These are phyloP conservation scores for Candida sphagnicola DNA, from an alignment of 805 yeast genomes.

Conservation along the genomic window DNA sequence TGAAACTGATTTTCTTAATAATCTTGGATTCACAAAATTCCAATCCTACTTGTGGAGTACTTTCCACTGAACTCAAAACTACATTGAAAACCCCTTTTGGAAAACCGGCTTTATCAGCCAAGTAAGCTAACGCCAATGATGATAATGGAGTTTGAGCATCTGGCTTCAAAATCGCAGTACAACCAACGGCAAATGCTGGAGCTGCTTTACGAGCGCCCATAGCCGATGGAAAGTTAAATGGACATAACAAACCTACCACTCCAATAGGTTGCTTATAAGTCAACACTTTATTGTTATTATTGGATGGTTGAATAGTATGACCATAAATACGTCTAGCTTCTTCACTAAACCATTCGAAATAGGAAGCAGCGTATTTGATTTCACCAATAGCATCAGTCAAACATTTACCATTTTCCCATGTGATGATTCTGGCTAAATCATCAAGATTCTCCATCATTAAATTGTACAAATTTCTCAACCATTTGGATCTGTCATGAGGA, in stretches of 20 bases:
- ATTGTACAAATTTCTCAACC: constrained; percentile 47
- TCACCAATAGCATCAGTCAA: constrained; percentile 53
- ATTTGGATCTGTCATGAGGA: constrained; percentile 47
- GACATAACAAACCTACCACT: constrained; percentile 59
- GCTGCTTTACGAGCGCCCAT: constrained; percentile 66
- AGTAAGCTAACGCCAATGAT: constrained; percentile 52
- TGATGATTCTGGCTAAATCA: constrained; percentile 51
- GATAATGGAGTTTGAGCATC: constrained; percentile 60
- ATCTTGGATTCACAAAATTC: constrained; percentile 49
- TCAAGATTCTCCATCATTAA: constrained; percentile 53
- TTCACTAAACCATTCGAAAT: constrained; percentile 45
- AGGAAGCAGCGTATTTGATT: constrained; percentile 52
- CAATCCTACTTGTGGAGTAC: constrained; percentile 51
- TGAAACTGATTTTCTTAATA: constrained; percentile 68
- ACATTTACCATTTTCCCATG: constrained; percentile 62
- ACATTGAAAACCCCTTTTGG: constrained; percentile 57
- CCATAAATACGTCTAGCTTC: constrained; percentile 58
- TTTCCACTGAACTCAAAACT: constrained; percentile 41
- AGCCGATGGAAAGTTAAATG: constrained; percentile 67
- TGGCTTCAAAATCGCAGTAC: constrained; percentile 58
- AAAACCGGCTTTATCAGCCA: constrained; percentile 57
- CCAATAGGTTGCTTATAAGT: constrained; percentile 61
- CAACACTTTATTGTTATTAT: constrained; percentile 46
- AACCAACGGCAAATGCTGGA: constrained; percentile 64
- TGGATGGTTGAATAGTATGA: constrained; percentile 52